A percentile compares a stretch with the other conserved stretches of the same genome.
Evolutionary conservation across 306 rosid species (phyloP).

Genomic region (Quercus glauca): DNA sequence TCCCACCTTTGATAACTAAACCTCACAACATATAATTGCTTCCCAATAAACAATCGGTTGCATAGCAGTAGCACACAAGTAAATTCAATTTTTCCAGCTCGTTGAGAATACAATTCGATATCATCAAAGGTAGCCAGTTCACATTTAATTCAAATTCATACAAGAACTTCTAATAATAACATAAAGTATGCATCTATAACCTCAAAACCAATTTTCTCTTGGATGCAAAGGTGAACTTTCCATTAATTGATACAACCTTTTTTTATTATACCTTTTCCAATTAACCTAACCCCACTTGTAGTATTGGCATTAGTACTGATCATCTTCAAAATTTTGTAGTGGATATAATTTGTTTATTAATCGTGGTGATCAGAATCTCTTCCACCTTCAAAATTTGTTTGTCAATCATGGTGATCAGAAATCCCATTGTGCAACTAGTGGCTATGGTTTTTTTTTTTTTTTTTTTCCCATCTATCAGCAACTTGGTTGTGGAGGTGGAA

Average conservation of each 20-base stretch:
- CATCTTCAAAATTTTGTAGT: too few species aligned
- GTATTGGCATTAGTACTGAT: too few species aligned
- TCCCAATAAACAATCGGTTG: background rate
- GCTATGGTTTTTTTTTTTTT: too few species aligned
- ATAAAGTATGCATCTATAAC: background rate
- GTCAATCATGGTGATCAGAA: too few species aligned
- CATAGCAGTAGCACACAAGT: background rate
- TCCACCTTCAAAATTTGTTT: too few species aligned
- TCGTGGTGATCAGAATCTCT: too few species aligned
- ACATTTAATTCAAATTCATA: background rate
- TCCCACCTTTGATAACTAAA: background rate
- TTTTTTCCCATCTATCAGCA: too few species aligned
- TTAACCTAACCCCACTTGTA: too few species aligned
- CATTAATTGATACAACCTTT: background rate
- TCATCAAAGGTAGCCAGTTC: background rate
- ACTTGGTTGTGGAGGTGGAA: too few species aligned
- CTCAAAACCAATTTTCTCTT: background rate
- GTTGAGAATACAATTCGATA: background rate
- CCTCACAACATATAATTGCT: background rate
- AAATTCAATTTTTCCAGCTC: conserved; percentile 2
- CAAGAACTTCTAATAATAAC: background rate
- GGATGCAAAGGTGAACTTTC: background rate
- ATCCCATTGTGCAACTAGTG: too few species aligned
- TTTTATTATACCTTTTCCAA: background rate
- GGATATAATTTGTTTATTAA: too few species aligned